Evolutionary conservation across 352 stramenopile genomes (phyloP), one percentile per base, ranked within the genome.

Genomic region (Phytophthora palmivora): DNA sequence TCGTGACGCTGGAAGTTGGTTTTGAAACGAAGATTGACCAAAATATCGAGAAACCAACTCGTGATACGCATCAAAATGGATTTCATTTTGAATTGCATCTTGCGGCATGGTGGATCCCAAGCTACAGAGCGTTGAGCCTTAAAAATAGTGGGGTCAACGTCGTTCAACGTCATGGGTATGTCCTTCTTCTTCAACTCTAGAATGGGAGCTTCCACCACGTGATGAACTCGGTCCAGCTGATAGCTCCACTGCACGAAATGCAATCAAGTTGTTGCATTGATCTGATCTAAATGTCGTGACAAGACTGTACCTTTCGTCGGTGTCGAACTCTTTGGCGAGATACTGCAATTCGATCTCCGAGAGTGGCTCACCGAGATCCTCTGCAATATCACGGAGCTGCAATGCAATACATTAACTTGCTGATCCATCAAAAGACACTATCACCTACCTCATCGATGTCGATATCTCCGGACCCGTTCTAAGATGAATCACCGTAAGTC

Each of bases 151-250:
- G 28, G n/a, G 19, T 10, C 30, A 7, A 34, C 30, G 30, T 9
- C 11, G 30, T 41, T 62, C 53, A 64, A 69, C 58, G 37, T 36
- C 38, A 69, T 49, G 18, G n/a, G 7, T 42, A 38, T 33, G 34
- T 61, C 21, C 19, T 42, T 43, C 30, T 47, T 57, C 38, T 53
- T 48, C 28, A 37, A 10, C 9, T 7, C 50, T 67, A 90, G 67
- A 88, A 89, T 14, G 80, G 77, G 14, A 82, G 60, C 79, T 91
- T 89, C 83, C 83, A 90, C 80, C 77, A 92, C 52, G 80, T 63
- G 64, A 92, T 89, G 75, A 92, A 92, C 67, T 92, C 83, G 44
- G 56, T 63, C 81, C 83, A 92, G 62, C 64, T 78, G 64, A 92
- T 89, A 24, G 70, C 62, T 14, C 83, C 83, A 51, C 82, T 92